These are phyloP conservation scores for Termitomyces bulborhizus DNA, from an alignment of 768 basidiomycete genomes.

Conservation along the genomic window DNA sequence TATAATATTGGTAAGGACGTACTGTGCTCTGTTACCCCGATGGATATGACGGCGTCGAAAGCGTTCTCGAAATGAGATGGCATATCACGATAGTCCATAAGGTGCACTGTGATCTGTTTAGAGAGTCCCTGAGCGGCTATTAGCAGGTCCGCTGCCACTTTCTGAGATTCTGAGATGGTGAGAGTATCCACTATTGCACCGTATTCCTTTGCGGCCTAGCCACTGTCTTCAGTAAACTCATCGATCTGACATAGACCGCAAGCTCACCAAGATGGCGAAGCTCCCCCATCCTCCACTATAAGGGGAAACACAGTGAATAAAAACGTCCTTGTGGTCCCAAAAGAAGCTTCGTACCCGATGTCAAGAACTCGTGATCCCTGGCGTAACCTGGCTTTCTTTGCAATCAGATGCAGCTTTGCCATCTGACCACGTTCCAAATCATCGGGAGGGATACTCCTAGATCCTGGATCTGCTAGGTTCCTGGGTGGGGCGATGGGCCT, in stretches of 20 bases:
- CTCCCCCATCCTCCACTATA: conserved; percentile 7
- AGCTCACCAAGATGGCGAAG: conserved; percentile 4
- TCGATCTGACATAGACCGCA: not conserved
- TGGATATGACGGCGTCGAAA: conserved; percentile 45
- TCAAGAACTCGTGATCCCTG: conserved; percentile 8
- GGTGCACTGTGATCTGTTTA: conserved; percentile 49
- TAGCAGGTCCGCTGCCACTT: conserved; percentile 53
- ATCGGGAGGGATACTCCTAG: conserved; percentile 1
- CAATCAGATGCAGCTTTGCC: conserved; percentile 9
- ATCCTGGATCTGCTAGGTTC: not conserved
- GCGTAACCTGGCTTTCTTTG: conserved; percentile 3
- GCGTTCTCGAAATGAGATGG: conserved; percentile 45
- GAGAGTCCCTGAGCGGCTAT: conserved; percentile 42
- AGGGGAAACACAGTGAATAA: not conserved
- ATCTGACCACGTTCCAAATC: conserved; percentile 9
- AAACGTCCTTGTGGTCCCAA: not conserved
- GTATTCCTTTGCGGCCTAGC: conserved; percentile 23
- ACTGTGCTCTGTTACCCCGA: conserved; percentile 42
- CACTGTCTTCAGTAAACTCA: not conserved
- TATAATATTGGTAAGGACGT: not conserved
- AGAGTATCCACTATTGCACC: conserved; percentile 63
- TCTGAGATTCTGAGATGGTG: conserved; percentile 60
- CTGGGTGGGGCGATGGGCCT: conserved; percentile 6
- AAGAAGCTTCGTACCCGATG: conserved; percentile 1
- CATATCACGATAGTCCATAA: conserved; percentile 62